Conservation (phyloP, 1,139 yeast species). For the Sugiyamaella japonica region DNA sequence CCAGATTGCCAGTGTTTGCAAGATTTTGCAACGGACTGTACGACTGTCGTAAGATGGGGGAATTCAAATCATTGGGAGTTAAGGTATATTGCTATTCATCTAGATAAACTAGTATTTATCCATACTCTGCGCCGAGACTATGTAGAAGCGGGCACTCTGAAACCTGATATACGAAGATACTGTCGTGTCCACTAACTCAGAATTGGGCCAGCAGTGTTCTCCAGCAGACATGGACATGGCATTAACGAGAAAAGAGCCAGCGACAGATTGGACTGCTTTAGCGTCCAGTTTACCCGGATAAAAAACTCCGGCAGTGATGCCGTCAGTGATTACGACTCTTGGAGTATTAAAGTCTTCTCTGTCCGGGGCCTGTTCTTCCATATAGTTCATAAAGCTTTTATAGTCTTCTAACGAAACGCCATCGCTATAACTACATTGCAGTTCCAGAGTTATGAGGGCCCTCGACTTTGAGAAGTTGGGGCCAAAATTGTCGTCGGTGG, state of each 20-base stretch:
- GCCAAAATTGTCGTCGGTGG: not conserved
- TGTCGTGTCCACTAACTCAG: not conserved
- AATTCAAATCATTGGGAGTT: not conserved
- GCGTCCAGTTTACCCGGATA: constrained; percentile 5
- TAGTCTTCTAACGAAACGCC: constrained; percentile 5
- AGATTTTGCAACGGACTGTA: too few species aligned
- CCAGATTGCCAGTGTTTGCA: too few species aligned
- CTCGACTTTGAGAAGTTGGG: constrained; percentile 12
- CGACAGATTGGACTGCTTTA: not conserved
- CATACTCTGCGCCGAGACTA: constrained; percentile 2
- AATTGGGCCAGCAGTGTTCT: constrained; percentile 13
- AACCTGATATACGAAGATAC: constrained; percentile 10
- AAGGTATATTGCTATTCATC: too few species aligned
- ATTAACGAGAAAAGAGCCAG: constrained; percentile 2
- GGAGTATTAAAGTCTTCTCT: not conserved
- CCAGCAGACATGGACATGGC: constrained; percentile 9
- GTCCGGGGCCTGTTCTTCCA: constrained; percentile 5
- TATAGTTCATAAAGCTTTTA: constrained; percentile 1
- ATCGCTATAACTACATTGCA: constrained; percentile 12
- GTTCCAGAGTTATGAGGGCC: constrained; percentile 7
- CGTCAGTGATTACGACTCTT: constrained; percentile 6
- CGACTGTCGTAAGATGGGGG: not conserved
- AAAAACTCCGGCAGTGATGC: constrained; percentile 7
- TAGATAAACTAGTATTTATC: constrained; percentile 1
- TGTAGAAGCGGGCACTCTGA: constrained; percentile 11